Conservation (phyloP, 441 rosid species). For the Euphorbia celastroides region DNA sequence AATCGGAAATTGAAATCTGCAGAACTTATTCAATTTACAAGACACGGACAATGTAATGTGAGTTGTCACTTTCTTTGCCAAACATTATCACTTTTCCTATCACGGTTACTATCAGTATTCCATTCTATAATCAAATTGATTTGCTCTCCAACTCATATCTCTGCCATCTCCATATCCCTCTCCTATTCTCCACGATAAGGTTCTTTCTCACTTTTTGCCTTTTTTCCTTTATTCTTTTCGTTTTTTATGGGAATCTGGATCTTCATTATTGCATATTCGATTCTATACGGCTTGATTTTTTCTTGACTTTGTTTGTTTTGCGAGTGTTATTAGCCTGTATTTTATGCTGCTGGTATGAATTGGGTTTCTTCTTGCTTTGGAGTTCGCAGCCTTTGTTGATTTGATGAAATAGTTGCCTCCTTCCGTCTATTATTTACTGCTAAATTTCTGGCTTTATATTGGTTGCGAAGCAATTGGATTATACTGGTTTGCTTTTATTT, state of each 20-base stretch:
- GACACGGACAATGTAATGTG: not conserved
- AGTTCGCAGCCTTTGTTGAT: not conserved
- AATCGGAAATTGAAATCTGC: not conserved
- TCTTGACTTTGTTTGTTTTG: not conserved
- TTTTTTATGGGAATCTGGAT: not conserved
- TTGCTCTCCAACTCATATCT: not conserved
- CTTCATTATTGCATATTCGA: not conserved
- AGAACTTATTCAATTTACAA: not conserved
- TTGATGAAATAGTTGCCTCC: not conserved
- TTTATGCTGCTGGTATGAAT: not conserved
- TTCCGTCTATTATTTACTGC: not conserved
- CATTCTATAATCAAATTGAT: not conserved
- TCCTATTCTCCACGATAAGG: not conserved
- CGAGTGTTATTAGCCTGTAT: not conserved
- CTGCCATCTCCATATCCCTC: not conserved
- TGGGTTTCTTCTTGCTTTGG: not conserved
- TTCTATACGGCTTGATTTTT: not conserved
- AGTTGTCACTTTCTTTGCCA: not conserved
- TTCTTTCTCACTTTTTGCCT: not conserved
- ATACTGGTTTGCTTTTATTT: not conserved
- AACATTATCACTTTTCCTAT: not conserved
- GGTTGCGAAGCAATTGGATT: too few species aligned
- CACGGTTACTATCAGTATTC: not conserved
- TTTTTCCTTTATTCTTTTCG: not conserved
- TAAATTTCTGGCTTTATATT: too few species aligned